Conservation (phyloP, 2,329 filamentous ascomycete genomes). For the Raffaelea albimanens region DNA sequence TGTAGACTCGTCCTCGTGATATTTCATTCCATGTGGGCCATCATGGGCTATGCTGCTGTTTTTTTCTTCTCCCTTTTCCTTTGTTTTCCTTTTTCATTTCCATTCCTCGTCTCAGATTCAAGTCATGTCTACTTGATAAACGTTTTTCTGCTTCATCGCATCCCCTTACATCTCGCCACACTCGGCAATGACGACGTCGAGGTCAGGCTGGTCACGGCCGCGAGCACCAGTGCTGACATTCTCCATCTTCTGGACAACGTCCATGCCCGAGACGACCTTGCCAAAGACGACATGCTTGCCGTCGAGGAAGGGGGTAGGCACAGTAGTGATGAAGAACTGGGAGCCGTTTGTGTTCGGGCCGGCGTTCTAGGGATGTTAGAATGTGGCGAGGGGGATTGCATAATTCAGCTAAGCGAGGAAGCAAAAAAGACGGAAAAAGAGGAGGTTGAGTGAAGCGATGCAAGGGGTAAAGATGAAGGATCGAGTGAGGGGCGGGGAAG, state of each 20-base stretch:
- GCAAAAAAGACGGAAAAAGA: not conserved
- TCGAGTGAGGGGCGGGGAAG: too few species aligned
- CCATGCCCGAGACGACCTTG: constrained; percentile 79
- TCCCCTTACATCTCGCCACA: constrained; percentile 98
- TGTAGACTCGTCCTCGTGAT: too few species aligned
- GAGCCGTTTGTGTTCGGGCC: constrained; percentile 89
- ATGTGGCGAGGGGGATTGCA: too few species aligned
- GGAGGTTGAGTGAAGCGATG: not conserved
- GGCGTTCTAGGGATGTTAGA: constrained; percentile 54
- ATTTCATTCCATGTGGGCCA: too few species aligned
- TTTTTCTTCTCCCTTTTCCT: too few species aligned
- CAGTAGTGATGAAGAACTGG: constrained; percentile 96
- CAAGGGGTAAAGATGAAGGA: too few species aligned
- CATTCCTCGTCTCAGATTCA: too few species aligned
- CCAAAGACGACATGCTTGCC: constrained; percentile 95
- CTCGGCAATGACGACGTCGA: constrained; percentile 75
- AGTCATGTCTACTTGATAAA: too few species aligned
- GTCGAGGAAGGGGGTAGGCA: constrained; percentile 78
- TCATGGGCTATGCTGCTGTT: too few species aligned
- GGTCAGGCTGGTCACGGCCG: constrained; percentile 69
- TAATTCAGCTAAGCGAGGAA: not conserved
- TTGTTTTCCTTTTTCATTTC: too few species aligned
- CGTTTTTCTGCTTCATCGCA: too few species aligned
- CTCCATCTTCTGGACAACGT: constrained; percentile 88
- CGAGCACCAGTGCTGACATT: constrained; percentile 69